Percentiles rank a stretch among this genome's conserved stretches.
These are phyloP conservation scores for Fusarium sp. DNA, from an alignment of 2,329 filamentous ascomycete genomes.

Conservation along the genomic window DNA sequence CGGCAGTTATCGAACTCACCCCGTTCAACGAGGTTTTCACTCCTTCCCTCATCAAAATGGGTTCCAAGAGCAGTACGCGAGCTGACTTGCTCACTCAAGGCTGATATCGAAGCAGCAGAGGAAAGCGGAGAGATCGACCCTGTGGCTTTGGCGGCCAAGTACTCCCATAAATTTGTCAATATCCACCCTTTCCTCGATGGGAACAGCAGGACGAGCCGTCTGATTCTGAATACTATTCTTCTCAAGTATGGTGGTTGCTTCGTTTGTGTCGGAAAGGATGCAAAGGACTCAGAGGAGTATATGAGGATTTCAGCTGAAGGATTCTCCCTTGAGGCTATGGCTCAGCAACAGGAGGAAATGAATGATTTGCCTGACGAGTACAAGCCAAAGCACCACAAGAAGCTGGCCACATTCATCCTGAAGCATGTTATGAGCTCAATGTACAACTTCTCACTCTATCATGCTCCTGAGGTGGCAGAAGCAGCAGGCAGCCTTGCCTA, in stretches of 20 bases:
- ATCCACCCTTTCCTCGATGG: conserved; percentile 55
- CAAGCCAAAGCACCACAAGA: neutral
- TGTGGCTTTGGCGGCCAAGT: conserved; percentile 45
- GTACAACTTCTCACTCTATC: no score
- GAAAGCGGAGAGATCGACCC: conserved; percentile 37
- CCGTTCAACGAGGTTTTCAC: neutral
- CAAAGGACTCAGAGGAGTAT: fast-evolving
- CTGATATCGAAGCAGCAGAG: conserved; percentile 33
- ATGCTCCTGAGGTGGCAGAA: no score
- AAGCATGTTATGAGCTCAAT: neutral
- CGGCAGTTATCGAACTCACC: fast-evolving
- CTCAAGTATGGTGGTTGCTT: conserved; percentile 36
- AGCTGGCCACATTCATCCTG: neutral
- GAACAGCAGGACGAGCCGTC: conserved; percentile 50
- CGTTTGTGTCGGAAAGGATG: neutral
- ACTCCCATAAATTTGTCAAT: conserved; percentile 48
- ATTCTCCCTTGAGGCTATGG: neutral
- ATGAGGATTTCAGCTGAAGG: fast-evolving
- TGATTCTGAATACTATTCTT: conserved; percentile 51
- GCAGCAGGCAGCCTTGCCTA: no score
- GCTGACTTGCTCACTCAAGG: conserved; percentile 28
- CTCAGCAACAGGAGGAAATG: neutral
- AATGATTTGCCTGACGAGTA: neutral
- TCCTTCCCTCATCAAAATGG: neutral
- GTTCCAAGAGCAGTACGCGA: conserved; percentile 33